A percentile compares a stretch with the other conserved stretches of the same genome.
Evolutionary conservation across 1,284 basidiomycete species (phyloP).

Genomic region (Coriolopsis trogii): DNA sequence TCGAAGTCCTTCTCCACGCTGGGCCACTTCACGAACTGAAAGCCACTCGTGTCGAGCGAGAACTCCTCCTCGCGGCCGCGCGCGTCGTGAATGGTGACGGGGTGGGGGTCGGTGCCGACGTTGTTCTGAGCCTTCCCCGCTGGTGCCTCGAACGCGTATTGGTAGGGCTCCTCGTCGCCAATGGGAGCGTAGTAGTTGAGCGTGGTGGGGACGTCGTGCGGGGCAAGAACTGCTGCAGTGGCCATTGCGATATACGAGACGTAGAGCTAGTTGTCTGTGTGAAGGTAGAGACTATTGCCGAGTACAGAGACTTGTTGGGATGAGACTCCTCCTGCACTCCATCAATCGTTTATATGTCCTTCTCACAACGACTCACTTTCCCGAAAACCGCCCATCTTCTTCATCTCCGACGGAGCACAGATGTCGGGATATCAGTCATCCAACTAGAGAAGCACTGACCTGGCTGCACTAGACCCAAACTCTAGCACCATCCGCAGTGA

Average conservation of each 20-base stretch:
- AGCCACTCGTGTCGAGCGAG: constrained; percentile 43
- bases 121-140: constrained; percentile 23
- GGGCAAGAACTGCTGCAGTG: constrained; percentile 27
- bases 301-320: no score
- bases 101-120: constrained; percentile 25
- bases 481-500: no score
- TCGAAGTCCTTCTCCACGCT: constrained; percentile 42
- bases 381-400: no score
- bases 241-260: constrained; percentile 33
- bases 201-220: constrained; percentile 31
- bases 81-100: constrained; percentile 29
- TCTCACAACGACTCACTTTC: no score
- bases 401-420: no score
- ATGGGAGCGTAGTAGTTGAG: constrained; percentile 32
- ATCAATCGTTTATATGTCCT: no score
- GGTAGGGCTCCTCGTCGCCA: constrained; percentile 27
- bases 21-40: constrained; percentile 36
- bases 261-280: no score
- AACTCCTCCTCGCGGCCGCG: constrained; percentile 36
- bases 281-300: no score
- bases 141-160: constrained; percentile 27
- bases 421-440: no score
- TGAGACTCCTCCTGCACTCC: no score
- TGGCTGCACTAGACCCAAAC: no score
- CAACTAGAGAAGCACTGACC: no score